Percentiles rank a stretch among this genome's conserved stretches.
Evolutionary conservation across 208 protist species (phyloP).

Genomic region (Acanthamoeba castellanii): DNA sequence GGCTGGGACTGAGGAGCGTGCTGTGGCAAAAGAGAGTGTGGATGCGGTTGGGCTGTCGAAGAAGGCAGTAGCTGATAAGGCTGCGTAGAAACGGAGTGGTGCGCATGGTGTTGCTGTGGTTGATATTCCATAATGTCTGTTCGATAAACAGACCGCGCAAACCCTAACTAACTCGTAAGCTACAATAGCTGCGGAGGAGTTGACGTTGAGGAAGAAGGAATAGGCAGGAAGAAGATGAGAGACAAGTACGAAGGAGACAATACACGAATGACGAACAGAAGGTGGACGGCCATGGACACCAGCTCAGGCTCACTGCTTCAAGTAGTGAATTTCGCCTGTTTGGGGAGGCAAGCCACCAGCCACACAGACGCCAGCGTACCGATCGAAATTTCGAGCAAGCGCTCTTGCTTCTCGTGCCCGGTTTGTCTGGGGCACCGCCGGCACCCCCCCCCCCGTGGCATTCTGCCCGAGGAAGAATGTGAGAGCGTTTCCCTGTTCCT

Average conservation of each 20-base stretch:
- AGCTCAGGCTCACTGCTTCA: not conserved
- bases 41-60: no score
- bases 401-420: not conserved
- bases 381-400: not conserved
- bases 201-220: not conserved
- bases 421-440: no score
- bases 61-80: not conserved
- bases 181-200: not conserved
- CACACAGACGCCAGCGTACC: not conserved
- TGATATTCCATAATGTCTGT: not conserved
- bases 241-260: not conserved
- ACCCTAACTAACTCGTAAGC: no score
- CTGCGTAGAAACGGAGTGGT: not conserved
- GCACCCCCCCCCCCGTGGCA: no score
- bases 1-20: not conserved
- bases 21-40: not conserved
- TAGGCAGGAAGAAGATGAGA: not conserved
- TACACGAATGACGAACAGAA: not conserved
- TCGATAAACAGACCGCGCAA: not conserved
- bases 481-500: no score
- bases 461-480: no score
- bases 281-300: not conserved
- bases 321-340: conserved; percentile 16
- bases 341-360: not conserved
- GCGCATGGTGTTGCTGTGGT: not conserved